Evolutionary conservation across 2,329 filamentous ascomycete species (phyloP), one percentile per base, ranked within the genome.

Genomic region (Xylariaceae sp.): DNA sequence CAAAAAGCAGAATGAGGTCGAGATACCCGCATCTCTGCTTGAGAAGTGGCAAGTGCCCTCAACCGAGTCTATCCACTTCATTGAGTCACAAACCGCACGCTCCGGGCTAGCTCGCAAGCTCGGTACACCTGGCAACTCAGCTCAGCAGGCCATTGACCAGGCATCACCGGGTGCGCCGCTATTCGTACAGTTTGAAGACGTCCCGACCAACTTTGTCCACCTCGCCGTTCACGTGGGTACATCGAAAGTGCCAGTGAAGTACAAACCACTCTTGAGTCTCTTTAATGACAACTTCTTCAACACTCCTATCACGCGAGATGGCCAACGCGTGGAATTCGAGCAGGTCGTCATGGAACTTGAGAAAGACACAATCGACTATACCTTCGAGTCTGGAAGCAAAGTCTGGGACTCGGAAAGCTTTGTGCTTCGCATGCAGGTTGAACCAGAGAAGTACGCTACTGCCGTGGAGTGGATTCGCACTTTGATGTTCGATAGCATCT

Each of bases 101-200:
- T 82, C 85, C 29, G 92, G 92, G 19, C 64, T 79, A 39, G 92
- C 89, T 11, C 74, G 79, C 47, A 70, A 76, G 42, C 64, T 88
- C 31, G 89, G 88, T 1, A 62, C 70, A 16, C 67, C 72, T 0
- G 62, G 78, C 19, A 90, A 86, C 45, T 57, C 71, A 4, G 75
- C 86, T 4, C 92, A 98, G 57, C 70, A 77, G 39, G 60, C 80
- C 31, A 76, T 98, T 31, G 85, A 96, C 53, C 65, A 70, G 11
- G 76, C 86, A 25, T 68, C 72, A 23, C 45, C 64, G 13, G 67
- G 64, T 5, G 56, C 80, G n/a, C 83, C 87, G 0, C 65, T 96
- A 3, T 98, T 95, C 59, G 71, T 98, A n/a, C 90, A 98, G 59
- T 98, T 93, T 45, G 92, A 98, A 60, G 81, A 94, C 51, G 88